phyloP scores from a whole-genome alignment of 2,329 filamentous ascomycete genomes.

The Ceratocystis destructans region DNA sequence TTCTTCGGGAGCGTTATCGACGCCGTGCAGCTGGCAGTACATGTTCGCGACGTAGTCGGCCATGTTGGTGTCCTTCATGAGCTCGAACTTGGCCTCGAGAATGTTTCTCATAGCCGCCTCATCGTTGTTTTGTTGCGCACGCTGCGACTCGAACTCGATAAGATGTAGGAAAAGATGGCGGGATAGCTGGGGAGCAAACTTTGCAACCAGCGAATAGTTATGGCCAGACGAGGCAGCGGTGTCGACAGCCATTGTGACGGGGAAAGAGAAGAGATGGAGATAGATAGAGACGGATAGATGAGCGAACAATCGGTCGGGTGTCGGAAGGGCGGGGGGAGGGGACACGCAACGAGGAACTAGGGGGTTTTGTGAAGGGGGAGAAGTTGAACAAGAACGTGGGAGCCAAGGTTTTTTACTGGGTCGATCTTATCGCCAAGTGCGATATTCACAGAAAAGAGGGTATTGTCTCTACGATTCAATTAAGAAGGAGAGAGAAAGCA shows the following conservation, averaged over 20 bases:
- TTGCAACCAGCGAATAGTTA: constrained; percentile 27
- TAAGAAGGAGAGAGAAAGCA: constrained; percentile 10
- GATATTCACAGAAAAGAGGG: background rate
- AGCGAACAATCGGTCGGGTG: background rate
- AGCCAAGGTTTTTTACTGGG: constrained; percentile 1
- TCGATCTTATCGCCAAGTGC: background rate
- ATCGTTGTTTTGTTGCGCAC: constrained; percentile 61
- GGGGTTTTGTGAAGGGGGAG: background rate
- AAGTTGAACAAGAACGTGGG: background rate
- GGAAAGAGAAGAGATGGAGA: background rate
- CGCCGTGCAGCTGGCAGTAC: constrained; percentile 75
- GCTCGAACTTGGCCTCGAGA: constrained; percentile 75
- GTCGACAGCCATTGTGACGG: constrained; percentile 17
- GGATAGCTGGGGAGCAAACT: constrained; percentile 83
- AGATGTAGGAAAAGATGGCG: constrained; percentile 93
- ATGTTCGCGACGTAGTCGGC: constrained; percentile 90
- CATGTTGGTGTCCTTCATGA: constrained; percentile 89
- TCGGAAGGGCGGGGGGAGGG: background rate
- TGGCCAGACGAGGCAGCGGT: constrained; percentile 14
- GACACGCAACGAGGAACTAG: background rate
- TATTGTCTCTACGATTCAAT: constrained; percentile 1
- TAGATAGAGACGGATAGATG: background rate
- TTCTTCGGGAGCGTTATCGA: constrained; percentile 65
- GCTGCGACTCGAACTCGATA: constrained; percentile 76
- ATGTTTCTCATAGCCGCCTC: constrained; percentile 51